Base-by-base conservation (phyloP, 2,329 filamentous ascomycete species). In the Pseudogymnoascus sp. region DNA sequence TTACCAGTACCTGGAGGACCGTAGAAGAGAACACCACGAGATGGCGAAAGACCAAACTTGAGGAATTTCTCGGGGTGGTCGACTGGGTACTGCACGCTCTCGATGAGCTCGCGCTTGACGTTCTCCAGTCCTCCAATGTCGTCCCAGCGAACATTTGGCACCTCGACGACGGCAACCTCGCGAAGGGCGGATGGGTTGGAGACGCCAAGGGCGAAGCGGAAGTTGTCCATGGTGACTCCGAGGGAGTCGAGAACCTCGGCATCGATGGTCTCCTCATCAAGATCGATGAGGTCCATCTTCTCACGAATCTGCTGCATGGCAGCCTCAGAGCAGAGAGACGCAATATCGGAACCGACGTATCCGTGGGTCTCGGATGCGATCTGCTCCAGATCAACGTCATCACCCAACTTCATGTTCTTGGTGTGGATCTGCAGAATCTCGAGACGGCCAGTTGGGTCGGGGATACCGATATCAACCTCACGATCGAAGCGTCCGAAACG, bases 241-340 rank as follows among this genome's bases (percentile, higher is more conserved):
- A 99, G 86, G 50, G 94, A 97, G 78, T 99, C 94, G 60, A 99
- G 85, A 59, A 99, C 94, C 80, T 99, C 94, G 30, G 94, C 94
- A 71, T 99, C 94, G 65, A 99, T 99, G 65, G 94, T 99, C 73
- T 99, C 94, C 79, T 99, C 94, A 67, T 99, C 94, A 35, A 99
- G 84, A 77, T 99, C 94, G 69, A 99, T 99, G 66, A 99, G 85
- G 74, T 99, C 94, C 94, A 99, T 99, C 88, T 99, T 99, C 80
- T 99, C 94, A 80, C 94, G 93, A 77, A 99, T 99, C 80, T 99
- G 94, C 77, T 99, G 94, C 94, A 99, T 99, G 66, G 94, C 94
- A 74, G 94, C 94, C 79, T 99, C 94, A 6, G 94, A 99, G 80
- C 94, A 99, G 64, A 99, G 90, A 30, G 94, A 96, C 63, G 94